phyloP scores from a whole-genome alignment of 139 green algal genomes.

The Zygnema circumcarinatum region DNA sequence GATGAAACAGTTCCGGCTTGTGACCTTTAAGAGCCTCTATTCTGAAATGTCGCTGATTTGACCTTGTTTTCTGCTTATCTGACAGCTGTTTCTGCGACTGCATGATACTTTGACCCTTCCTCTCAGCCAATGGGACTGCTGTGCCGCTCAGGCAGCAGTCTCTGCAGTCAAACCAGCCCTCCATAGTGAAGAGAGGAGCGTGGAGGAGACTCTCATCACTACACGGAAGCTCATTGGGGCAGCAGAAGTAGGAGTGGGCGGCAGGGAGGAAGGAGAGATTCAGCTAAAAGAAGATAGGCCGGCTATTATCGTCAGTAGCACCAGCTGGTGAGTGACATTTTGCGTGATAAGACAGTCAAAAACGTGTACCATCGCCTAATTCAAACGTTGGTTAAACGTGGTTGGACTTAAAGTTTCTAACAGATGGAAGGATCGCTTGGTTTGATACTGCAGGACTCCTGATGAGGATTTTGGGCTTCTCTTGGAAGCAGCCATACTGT shows the following conservation, averaged over 20 bases:
- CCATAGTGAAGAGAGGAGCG: not conserved
- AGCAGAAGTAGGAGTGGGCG: not conserved
- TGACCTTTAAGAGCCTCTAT: too few species aligned
- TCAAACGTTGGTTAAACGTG: too few species aligned
- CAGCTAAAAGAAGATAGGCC: conserved; percentile 66
- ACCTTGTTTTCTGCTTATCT: conserved; percentile 33
- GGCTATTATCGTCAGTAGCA: conserved; percentile 90
- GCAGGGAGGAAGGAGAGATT: not conserved
- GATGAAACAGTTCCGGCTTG: too few species aligned
- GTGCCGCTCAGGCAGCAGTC: not conserved
- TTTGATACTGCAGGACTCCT: conserved; percentile 72
- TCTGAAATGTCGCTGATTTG: too few species aligned
- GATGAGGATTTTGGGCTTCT: conserved; percentile 97
- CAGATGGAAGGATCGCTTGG: too few species aligned
- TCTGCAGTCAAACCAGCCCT: not conserved
- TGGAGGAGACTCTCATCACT: not conserved
- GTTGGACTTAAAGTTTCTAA: too few species aligned
- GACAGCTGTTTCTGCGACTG: conserved; percentile 35
- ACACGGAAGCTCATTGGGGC: not conserved
- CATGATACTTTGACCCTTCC: conserved; percentile 4
- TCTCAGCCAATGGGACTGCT: conserved; percentile 25
- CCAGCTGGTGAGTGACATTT: conserved; percentile 76
- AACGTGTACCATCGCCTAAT: too few species aligned
- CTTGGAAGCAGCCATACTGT: conserved; percentile 72
- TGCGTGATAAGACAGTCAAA: too few species aligned